Percentiles rank a stretch among this genome's conserved stretches.
Evolutionary conservation across 495 filamentous ascomycete species (phyloP).

Genomic region (Mycothermus thermophilus): DNA sequence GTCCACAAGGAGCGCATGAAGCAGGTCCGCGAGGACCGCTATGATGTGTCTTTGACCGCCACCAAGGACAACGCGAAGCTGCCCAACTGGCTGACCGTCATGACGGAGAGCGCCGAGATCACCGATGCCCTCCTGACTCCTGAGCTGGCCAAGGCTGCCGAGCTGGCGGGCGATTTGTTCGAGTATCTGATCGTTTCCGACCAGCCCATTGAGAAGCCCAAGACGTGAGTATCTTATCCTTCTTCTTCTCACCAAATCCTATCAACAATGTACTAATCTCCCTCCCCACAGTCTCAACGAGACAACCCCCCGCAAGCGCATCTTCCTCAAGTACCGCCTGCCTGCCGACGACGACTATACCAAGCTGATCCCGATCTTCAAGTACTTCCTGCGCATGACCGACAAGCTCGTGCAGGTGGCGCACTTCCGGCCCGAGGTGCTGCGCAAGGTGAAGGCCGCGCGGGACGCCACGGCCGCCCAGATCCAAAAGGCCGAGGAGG

Average conservation of each 20-base stretch:
- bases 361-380: constrained; percentile 59
- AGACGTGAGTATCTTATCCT: constrained; percentile 46
- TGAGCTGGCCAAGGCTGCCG: constrained; percentile 69
- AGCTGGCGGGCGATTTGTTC: constrained; percentile 64
- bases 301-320: constrained; percentile 68
- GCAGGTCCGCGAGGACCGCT: constrained; percentile 76
- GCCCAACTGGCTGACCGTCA: constrained; percentile 83
- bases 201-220: constrained; percentile 80
- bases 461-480: constrained; percentile 74
- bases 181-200: constrained; percentile 84
- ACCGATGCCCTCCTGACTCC: constrained; percentile 76
- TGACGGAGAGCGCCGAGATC: constrained; percentile 92
- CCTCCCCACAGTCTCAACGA: constrained; percentile 65
- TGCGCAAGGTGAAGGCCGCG: constrained; percentile 62
- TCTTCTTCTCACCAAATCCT: not conserved
- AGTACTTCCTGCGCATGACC: constrained; percentile 68
- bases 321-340: constrained; percentile 62
- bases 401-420: constrained; percentile 63
- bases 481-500: constrained; percentile 68
- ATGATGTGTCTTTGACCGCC: constrained; percentile 81
- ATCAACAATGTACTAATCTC: not conserved
- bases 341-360: constrained; percentile 52
- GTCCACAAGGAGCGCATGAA: constrained; percentile 94
- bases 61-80: constrained; percentile 86
- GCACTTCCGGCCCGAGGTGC: constrained; percentile 81